Percentiles rank a stretch among this genome's conserved stretches.
Conservation (phyloP, 1,284 basidiomycete genomes). For the Ustilago lituana region DNA sequence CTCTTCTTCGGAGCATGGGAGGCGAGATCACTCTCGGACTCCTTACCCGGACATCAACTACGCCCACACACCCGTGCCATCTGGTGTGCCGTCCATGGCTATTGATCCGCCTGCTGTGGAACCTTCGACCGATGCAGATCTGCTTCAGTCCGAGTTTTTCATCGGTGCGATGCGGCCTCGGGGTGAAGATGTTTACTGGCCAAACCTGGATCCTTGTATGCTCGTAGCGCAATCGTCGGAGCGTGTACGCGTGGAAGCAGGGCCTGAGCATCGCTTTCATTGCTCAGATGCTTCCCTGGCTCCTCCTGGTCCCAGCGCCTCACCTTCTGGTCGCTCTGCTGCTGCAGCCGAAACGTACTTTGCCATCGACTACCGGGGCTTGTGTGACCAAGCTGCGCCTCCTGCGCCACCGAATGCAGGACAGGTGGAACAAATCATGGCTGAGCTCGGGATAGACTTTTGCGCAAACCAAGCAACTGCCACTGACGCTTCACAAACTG, state of each 20-base stretch:
- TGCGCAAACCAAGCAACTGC: slow-evolving; percentile 4
- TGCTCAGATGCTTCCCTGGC: background rate
- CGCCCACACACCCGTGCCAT: background rate
- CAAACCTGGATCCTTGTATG: slow-evolving; percentile 20
- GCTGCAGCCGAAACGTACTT: slow-evolving; percentile 17
- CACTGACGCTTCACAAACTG: slow-evolving; percentile 1
- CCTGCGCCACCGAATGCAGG: slow-evolving; percentile 16
- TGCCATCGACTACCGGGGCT: slow-evolving; percentile 16
- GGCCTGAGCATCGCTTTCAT: background rate
- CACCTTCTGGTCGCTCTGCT: slow-evolving; percentile 8
- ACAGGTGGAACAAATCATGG: slow-evolving; percentile 34
- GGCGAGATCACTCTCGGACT: slow-evolving; percentile 1
- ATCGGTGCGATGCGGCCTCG: slow-evolving; percentile 7
- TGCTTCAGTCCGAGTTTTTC: slow-evolving; percentile 35
- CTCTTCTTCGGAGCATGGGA: background rate
- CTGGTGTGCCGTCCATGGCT: background rate
- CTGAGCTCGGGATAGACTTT: slow-evolving; percentile 29
- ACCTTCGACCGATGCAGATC: slow-evolving; percentile 1
- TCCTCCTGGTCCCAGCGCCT: background rate
- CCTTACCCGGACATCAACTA: slow-evolving; percentile 1
- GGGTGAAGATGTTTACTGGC: slow-evolving; percentile 4
- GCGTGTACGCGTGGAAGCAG: slow-evolving; percentile 23
- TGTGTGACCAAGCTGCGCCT: slow-evolving; percentile 15
- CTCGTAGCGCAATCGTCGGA: slow-evolving; percentile 17
- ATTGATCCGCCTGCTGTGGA: background rate